These are phyloP conservation scores for Talaromyces pinophilus DNA, from an alignment of 2,329 filamentous ascomycete species.

Conservation along the genomic window DNA sequence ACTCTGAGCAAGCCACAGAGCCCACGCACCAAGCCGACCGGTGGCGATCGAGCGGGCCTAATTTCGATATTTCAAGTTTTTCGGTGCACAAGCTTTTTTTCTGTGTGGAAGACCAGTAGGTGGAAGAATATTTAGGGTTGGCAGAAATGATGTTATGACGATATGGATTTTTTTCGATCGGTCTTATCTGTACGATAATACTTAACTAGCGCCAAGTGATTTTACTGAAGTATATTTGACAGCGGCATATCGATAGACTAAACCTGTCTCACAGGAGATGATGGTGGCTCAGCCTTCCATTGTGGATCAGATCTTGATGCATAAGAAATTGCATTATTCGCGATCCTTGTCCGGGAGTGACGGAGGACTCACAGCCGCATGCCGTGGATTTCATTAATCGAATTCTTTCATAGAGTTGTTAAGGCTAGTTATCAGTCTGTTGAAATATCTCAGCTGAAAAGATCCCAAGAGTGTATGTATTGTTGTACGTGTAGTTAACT, in stretches of 20 bases:
- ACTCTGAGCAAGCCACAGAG: conserved; percentile 11
- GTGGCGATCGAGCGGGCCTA: conserved; percentile 5
- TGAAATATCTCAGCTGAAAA: neutral
- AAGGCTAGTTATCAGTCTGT: neutral
- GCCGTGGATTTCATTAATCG: neutral
- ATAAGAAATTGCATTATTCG: conserved; percentile 11
- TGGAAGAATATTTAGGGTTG: neutral
- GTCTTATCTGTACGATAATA: neutral
- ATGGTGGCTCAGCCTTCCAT: conserved; percentile 3
- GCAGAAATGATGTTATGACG: conserved; percentile 1
- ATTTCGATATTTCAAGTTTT: conserved; percentile 8
- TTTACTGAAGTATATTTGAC: neutral
- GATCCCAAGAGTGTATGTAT: neutral
- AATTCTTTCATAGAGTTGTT: neutral
- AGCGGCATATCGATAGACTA: neutral
- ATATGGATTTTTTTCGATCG: neutral
- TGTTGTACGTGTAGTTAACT: neutral
- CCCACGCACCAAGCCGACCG: neutral
- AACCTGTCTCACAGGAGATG: neutral
- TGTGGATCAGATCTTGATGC: conserved; percentile 10
- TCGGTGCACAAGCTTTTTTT: conserved; percentile 2
- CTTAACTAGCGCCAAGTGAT: neutral
- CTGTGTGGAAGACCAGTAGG: neutral
- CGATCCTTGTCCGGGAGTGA: neutral
- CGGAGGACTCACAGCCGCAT: neutral